Evolutionary conservation across 2,329 filamentous ascomycete species (phyloP).

Genomic region (Paramyrothecium roridum): DNA sequence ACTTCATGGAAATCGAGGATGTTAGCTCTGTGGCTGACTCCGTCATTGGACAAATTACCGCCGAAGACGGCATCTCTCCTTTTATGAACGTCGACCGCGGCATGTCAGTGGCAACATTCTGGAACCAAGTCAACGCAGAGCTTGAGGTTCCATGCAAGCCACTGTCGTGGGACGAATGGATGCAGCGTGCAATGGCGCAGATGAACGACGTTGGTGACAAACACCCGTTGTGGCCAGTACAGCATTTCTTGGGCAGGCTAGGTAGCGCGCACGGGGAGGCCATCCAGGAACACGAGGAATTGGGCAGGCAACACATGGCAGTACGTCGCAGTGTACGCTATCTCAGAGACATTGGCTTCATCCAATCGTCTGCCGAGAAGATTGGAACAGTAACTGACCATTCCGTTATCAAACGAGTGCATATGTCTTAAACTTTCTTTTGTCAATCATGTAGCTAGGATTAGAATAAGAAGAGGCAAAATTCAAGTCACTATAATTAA

Average conservation of each 20-base stretch:
- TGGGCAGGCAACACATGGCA: neutral
- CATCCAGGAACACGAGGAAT: conserved; percentile 1
- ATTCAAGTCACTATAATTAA: no score
- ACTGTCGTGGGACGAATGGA: conserved; percentile 11
- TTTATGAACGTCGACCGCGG: conserved; percentile 9
- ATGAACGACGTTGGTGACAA: conserved; percentile 8
- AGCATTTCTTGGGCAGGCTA: conserved; percentile 14
- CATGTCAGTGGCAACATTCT: conserved; percentile 12
- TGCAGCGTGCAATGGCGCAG: conserved; percentile 1
- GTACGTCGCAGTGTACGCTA: conserved; percentile 9
- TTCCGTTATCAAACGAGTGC: neutral
- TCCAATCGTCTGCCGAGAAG: conserved; percentile 33
- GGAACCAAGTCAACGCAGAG: conserved; percentile 11
- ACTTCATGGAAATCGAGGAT: conserved; percentile 13
- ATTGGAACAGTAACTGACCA: neutral
- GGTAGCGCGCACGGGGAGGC: conserved; percentile 3
- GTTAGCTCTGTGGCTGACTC: conserved; percentile 9
- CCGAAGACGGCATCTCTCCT: neutral
- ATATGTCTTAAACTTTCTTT: neutral
- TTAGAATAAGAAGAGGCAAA: no score
- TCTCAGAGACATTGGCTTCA: conserved; percentile 8
- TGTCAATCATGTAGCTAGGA: no score
- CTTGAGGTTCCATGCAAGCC: conserved; percentile 8
- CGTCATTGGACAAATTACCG: conserved; percentile 7
- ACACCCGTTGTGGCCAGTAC: conserved; percentile 20